phyloP scores from a whole-genome alignment of 208 protist genomes.

The Acanthamoeba lenticulata region DNA sequence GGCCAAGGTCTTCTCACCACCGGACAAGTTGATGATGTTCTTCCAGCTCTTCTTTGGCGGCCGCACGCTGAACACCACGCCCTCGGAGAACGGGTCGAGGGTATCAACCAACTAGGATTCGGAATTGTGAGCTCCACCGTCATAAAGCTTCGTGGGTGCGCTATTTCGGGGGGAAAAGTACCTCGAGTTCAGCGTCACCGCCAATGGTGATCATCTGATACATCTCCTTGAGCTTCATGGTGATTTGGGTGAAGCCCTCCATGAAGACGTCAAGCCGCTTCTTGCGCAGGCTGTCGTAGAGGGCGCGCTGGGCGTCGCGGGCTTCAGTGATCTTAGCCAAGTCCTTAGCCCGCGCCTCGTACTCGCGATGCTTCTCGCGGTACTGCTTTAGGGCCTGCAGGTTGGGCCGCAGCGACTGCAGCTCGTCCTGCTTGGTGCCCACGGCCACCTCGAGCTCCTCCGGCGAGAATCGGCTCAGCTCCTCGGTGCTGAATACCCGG shows the following conservation, averaged over 20 bases:
- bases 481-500: background rate
- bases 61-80: slow-evolving; percentile 97
- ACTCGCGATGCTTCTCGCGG: slow-evolving; percentile 85
- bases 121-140: background rate
- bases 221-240: slow-evolving; percentile 95
- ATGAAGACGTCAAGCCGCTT: slow-evolving; percentile 96
- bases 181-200: slow-evolving; percentile 99
- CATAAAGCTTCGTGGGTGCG: background rate
- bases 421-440: slow-evolving; percentile 84
- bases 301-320: slow-evolving; percentile 88
- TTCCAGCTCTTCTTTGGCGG: slow-evolving; percentile 99
- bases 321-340: slow-evolving; percentile 81
- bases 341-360: slow-evolving; percentile 69
- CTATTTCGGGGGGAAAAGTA: background rate
- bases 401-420: slow-evolving; percentile 94
- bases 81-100: slow-evolving; percentile 98
- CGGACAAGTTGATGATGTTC: slow-evolving; percentile 99
- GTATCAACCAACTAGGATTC: slow-evolving; percentile 94
- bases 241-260: slow-evolving; percentile 97
- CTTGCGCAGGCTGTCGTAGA: slow-evolving; percentile 88
- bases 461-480: slow-evolving; percentile 1
- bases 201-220: slow-evolving; percentile 97
- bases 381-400: slow-evolving; percentile 94
- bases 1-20: slow-evolving; percentile 99
- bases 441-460: slow-evolving; percentile 86